Conservation (phyloP, 1,284 basidiomycete species). For the Xerocomus nothofagi region DNA sequence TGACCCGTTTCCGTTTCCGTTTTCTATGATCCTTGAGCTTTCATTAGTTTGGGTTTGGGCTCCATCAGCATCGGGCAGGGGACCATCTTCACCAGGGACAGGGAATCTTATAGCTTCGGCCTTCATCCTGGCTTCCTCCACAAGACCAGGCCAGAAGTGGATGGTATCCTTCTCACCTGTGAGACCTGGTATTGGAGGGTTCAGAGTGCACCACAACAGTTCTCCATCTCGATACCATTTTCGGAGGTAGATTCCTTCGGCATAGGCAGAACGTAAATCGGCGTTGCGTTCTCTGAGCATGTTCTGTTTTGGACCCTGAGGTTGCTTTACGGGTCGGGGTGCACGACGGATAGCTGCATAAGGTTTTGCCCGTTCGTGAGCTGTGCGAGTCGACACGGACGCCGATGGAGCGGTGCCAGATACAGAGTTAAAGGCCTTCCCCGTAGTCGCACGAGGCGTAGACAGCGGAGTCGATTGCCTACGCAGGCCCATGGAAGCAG, state of each 20-base stretch:
- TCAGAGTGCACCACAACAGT: constrained; percentile 69
- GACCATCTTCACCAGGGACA: constrained; percentile 8
- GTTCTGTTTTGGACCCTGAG: constrained; percentile 45
- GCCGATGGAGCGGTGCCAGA: constrained; percentile 5
- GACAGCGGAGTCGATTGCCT: constrained; percentile 37
- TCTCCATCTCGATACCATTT: constrained; percentile 69
- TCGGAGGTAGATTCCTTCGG: constrained; percentile 38
- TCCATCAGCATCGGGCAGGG: background rate
- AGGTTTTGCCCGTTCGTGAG: constrained; percentile 37
- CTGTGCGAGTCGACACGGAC: constrained; percentile 11
- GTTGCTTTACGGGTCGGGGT: constrained; percentile 41
- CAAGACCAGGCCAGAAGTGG: constrained; percentile 69
- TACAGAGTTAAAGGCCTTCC: constrained; percentile 1
- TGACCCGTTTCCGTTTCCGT: constrained; percentile 7
- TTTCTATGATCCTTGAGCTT: constrained; percentile 2
- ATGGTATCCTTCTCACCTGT: constrained; percentile 46
- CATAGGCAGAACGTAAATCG: constrained; percentile 56
- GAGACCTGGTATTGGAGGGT: constrained; percentile 47
- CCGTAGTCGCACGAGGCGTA: constrained; percentile 7
- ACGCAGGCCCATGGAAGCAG: constrained; percentile 53
- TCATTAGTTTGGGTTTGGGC: constrained; percentile 2
- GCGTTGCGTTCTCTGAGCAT: constrained; percentile 58
- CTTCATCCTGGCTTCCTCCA: constrained; percentile 58
- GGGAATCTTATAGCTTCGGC: constrained; percentile 25
- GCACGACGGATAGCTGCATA: constrained; percentile 59